These are phyloP conservation scores for Golubevia sp. DNA, from an alignment of 1,284 basidiomycete species.

Conservation along the genomic window DNA sequence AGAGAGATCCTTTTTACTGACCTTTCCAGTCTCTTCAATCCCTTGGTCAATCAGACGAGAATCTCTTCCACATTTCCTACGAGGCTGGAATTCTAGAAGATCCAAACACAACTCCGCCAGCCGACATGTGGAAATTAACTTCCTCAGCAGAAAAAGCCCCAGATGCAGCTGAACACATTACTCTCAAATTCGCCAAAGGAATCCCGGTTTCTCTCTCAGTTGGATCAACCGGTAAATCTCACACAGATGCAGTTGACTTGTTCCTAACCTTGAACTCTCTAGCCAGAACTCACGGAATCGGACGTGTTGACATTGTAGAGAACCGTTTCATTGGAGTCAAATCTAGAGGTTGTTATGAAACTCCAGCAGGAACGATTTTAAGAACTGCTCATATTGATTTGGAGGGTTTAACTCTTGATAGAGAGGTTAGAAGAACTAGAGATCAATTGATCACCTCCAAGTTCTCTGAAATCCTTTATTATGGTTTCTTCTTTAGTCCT, in stretches of 20 bases:
- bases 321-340: constrained; percentile 99
- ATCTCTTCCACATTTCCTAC: constrained; percentile 99
- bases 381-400: constrained; percentile 94
- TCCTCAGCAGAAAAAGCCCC: constrained; percentile 82
- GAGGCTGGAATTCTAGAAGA: constrained; percentile 99
- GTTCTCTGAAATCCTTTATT: constrained; percentile 90
- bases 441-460: constrained; percentile 93
- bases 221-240: constrained; percentile 37
- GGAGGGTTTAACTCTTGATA: constrained; percentile 94
- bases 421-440: constrained; percentile 90
- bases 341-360: constrained; percentile 97
- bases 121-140: constrained; percentile 99
- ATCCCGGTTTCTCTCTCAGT: constrained; percentile 66
- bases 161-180: constrained; percentile 76
- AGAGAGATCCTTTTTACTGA: not conserved
- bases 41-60: constrained; percentile 74
- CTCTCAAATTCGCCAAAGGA: constrained; percentile 73
- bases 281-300: constrained; percentile 91
- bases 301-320: constrained; percentile 97
- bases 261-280: constrained; percentile 90
- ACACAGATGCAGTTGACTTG: constrained; percentile 90
- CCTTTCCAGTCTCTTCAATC: not conserved
- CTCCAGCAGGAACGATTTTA: constrained; percentile 92
- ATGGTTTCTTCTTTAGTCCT: constrained; percentile 91
- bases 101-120: constrained; percentile 89